Conservation (phyloP, 208 protist genomes). For the Trichomonas gallinae region DNA sequence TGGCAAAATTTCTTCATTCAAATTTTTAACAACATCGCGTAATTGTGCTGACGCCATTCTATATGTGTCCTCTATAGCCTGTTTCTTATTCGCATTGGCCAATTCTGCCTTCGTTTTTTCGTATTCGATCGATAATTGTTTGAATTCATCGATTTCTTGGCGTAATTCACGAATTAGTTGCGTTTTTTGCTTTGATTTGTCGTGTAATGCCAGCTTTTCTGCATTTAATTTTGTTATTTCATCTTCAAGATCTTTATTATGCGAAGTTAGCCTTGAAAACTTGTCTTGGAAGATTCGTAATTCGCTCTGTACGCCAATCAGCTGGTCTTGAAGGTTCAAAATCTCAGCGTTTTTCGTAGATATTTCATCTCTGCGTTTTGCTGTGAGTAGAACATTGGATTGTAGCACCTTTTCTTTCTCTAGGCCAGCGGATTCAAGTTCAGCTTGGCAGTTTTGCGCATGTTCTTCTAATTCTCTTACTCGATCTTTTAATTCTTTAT, state of each 20-base stretch:
- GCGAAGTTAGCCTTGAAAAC: background rate
- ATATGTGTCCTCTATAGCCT: background rate
- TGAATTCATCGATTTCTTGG: background rate
- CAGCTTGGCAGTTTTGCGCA: background rate
- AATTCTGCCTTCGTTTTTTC: background rate
- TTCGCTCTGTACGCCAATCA: background rate
- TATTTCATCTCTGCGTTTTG: background rate
- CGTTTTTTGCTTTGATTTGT: background rate
- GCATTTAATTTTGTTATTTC: background rate
- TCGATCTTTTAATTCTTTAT: background rate
- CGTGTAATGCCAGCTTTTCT: background rate
- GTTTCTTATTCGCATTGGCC: background rate
- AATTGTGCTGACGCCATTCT: background rate
- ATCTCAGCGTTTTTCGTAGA: background rate
- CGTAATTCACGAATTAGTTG: background rate
- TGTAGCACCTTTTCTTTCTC: background rate
- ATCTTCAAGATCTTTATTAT: background rate
- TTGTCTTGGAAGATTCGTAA: background rate
- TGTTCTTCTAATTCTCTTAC: background rate
- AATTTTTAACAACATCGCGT: background rate
- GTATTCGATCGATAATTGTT: background rate
- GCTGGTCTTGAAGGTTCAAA: background rate
- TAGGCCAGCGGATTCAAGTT: background rate
- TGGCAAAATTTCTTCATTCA: background rate
- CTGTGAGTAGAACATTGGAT: background rate